Base-by-base conservation (phyloP, 2,329 filamentous ascomycete genomes). In the Alternaria sp. region DNA sequence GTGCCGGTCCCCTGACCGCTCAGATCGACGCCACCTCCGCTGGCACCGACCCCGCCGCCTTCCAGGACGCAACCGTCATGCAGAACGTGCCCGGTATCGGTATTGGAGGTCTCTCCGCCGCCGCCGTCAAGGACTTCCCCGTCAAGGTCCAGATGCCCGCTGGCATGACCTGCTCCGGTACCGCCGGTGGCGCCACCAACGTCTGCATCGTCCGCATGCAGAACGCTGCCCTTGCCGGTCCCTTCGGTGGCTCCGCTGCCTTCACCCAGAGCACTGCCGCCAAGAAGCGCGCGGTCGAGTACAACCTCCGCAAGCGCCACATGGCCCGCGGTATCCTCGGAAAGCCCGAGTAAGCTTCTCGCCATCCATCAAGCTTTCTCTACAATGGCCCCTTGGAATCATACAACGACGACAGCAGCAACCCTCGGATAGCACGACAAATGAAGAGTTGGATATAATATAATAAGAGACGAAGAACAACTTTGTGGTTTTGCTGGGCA, bases 171-270 rank as follows among this genome's bases (percentile, higher is more conserved):
- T 91, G 89, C 79, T 83, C 85, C 26, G 89, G 83, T 59, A 83
- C 81, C 46, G 86, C 86, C 8, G 89, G 84, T 56, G 88, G 87
- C 25, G 88, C 84, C 13, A 71, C 81, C 64, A 88, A 88, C 71
- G 88, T 91, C 70, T 91, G 89, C 81, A 79, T 91, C 61, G 88
- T 89, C 30, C 86, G 88, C 62, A 82, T 91, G 61, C 85, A 87
- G 74, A 91, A 91, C 81, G 71, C 78, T 4, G 86, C 89, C 12
- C 79, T 84, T 17, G 88, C 89, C 10, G 89, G 89, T 6, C 89
- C 89, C 21, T 91, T 91, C 67, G 89, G 89, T 72, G 89, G 89
- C 57, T 88, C 87, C 13, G 88, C 84, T 30, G 89, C 88, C 30
- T 91, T 91, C 77, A 90, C 88, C 1, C 87, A 89, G 83, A 84